Conservation (phyloP, 805 yeast species). For the Metschnikowia peoriensis region DNA sequence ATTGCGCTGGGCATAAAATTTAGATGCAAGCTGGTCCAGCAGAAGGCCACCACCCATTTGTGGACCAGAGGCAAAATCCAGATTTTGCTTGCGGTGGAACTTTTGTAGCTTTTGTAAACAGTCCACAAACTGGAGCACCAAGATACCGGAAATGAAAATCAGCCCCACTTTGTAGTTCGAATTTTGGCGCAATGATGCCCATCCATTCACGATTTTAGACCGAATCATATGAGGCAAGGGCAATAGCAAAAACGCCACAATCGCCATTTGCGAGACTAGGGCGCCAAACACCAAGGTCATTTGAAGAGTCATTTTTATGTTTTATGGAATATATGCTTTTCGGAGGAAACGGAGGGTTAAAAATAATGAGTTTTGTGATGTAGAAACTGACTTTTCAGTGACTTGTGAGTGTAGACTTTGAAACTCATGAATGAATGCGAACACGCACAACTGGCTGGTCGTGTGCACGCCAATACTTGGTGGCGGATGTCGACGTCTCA, state of each 20-base stretch:
- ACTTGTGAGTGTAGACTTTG: neutral
- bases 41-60: slow-evolving; percentile 25
- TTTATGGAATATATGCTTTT: neutral
- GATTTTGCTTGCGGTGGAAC: slow-evolving; percentile 20
- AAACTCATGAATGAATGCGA: neutral
- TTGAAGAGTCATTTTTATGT: slow-evolving; percentile 42
- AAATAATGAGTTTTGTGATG: neutral
- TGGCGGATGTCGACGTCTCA: neutral
- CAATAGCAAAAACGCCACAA: slow-evolving; percentile 46
- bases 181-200: slow-evolving; percentile 31
- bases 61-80: slow-evolving; percentile 19
- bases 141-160: slow-evolving; percentile 40
- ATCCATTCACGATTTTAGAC: slow-evolving; percentile 37
- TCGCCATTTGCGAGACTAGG: slow-evolving; percentile 51
- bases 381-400: neutral
- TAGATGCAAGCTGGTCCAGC: slow-evolving; percentile 53
- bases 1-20: slow-evolving; percentile 63
- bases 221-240: slow-evolving; percentile 56
- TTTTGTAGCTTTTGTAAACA: slow-evolving; percentile 46
- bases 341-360: neutral
- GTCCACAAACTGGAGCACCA: slow-evolving; percentile 52
- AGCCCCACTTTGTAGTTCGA: slow-evolving; percentile 46
- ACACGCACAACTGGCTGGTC: neutral
- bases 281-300: slow-evolving; percentile 47
- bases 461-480: neutral